phyloP scores from a whole-genome alignment of 371 early-diverging fungal genomes.

The Smittium mucronatum region DNA sequence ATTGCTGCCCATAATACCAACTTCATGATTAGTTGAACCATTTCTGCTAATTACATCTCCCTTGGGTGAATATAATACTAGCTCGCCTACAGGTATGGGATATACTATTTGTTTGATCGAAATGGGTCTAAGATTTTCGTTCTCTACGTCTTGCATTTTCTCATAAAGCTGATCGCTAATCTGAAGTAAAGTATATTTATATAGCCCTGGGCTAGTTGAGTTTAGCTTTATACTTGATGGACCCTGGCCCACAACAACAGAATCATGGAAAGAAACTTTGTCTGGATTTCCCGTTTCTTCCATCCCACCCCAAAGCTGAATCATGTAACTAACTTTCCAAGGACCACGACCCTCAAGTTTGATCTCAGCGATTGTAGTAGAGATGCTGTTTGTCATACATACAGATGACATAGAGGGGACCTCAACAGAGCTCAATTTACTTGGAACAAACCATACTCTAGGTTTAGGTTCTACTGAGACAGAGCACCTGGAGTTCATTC shows the following conservation, averaged over 20 bases:
- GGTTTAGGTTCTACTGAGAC: conserved; percentile 31
- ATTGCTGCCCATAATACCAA: neutral
- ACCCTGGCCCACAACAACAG: conserved; percentile 18
- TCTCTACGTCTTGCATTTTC: conserved; percentile 17
- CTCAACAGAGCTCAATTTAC: neutral
- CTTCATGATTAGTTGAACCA: neutral
- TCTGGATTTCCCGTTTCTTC: conserved; percentile 16
- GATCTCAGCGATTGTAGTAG: conserved; percentile 12
- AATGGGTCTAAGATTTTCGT: conserved; percentile 8
- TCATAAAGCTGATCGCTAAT: conserved; percentile 30
- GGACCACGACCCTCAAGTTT: conserved; percentile 28
- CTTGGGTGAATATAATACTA: conserved; percentile 24
- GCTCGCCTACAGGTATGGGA: conserved; percentile 19
- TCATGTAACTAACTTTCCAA: conserved; percentile 26
- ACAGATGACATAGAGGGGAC: neutral
- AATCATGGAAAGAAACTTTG: conserved; percentile 16
- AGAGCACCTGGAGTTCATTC: conserved; percentile 16
- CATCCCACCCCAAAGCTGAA: conserved; percentile 23
- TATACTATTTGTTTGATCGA: conserved; percentile 21
- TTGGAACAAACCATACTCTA: conserved; percentile 21
- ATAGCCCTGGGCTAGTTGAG: conserved; percentile 23
- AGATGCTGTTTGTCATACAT: conserved; percentile 12
- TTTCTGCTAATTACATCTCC: conserved; percentile 10
- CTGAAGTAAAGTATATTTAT: conserved; percentile 23
- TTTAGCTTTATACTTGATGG: conserved; percentile 21